Base-by-base conservation (phyloP, 345 rosid species). In the Psidium friedrichsthalianum region DNA sequence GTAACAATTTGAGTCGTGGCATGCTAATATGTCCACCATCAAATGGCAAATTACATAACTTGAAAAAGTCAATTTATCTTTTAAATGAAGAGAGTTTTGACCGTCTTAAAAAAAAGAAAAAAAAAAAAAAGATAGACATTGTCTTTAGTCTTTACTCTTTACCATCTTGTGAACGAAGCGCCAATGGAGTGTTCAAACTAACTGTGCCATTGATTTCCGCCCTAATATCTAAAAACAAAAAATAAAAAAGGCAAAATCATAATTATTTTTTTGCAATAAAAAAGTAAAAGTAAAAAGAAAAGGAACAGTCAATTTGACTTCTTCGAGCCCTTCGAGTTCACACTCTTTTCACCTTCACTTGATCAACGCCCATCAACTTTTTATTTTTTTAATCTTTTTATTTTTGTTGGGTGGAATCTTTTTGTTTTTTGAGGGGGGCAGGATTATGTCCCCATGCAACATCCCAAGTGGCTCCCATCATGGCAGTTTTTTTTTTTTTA, bases 391-490 rank as follows among this genome's bases (percentile, higher is more conserved):
- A 22, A 27, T 47, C 4, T n/a, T 12, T 82, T 53, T 53, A 11
- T 0, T 5, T 47, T 80, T 80, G 44, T 2, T 6, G 74, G 0
- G 74, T 44, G 1, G 47, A 44, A 6, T 44, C 47, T 44, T 44
- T 44, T 44, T 44, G 47, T 44, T 44, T 44, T 44, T 44, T 44
- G 74, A 5, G 36, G 74, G 74, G 54, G 64, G 84, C 36, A 58
- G 74, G 85, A 83, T 56, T 36, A 83, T 56, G 78, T 83, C 44
- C 83, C 83, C 83, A 82, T 27, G 83, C 58, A 29, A 82, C 83
- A 82, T 52, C 47, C 84, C 55, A 52, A 53, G 84, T 82, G 84
- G 84, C 58, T 82, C 84, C 84, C 58, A 82, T 82, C 84, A 82
- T 82, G 84, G 57, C 59, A 82, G 44, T 36, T 69, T 20, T 69